These are phyloP conservation scores for Antrodiella citrinella DNA, from an alignment of 768 basidiomycete genomes.

Conservation along the genomic window DNA sequence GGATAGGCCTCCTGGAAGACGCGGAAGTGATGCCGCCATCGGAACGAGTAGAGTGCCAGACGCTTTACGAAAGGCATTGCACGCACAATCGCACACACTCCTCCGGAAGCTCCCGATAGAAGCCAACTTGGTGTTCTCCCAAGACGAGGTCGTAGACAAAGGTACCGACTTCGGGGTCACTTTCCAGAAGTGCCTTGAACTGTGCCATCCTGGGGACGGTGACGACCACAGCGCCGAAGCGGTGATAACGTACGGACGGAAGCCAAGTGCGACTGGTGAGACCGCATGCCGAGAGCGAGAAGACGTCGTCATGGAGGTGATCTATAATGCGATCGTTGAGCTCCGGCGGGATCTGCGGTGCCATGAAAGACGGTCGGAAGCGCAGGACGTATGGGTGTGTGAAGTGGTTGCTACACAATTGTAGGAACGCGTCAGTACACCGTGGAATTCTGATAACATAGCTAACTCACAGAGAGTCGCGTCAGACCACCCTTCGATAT, in stretches of 20 bases:
- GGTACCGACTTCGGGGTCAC: conserved; percentile 1
- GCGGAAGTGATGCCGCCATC: background rate
- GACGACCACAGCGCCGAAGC: conserved; percentile 3
- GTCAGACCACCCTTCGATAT: background rate
- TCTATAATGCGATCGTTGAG: conserved; percentile 13
- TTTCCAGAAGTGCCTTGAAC: conserved; percentile 5
- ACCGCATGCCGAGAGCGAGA: conserved; percentile 6
- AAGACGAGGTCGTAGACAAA: conserved; percentile 3
- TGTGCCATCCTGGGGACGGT: conserved; percentile 1
- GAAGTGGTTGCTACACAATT: background rate
- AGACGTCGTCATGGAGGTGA: conserved; percentile 10
- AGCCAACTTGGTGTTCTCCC: background rate
- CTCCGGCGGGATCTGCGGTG: conserved; percentile 9
- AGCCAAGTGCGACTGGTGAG: conserved; percentile 11
- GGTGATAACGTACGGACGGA: conserved; percentile 10
- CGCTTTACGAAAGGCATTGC: background rate
- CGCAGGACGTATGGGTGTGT: background rate
- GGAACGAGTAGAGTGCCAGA: background rate
- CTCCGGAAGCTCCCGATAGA: background rate
- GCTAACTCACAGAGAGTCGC: background rate
- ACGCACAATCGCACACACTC: background rate
- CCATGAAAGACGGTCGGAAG: conserved; percentile 1
- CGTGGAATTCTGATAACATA: background rate
- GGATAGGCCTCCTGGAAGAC: background rate
- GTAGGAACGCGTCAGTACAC: background rate